Base-by-base conservation (phyloP, 2,329 filamentous ascomycete genomes). In the Coniella lustricola region DNA sequence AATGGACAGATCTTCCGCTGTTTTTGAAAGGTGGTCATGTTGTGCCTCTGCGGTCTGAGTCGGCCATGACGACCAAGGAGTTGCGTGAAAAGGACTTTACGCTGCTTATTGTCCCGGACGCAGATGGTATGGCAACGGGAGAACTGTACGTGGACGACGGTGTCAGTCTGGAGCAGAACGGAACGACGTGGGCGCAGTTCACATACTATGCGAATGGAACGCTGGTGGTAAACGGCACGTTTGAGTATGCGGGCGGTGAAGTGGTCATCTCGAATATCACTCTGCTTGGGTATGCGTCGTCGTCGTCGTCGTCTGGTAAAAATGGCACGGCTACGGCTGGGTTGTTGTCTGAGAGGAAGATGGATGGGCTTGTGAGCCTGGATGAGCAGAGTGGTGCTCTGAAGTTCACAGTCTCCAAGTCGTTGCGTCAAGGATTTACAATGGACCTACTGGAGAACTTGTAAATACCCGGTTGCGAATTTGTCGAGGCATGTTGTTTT, bases 81-180 rank as follows among this genome's bases (percentile, higher is more conserved):
- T 67, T 87, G 33, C 73, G 84, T 36, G 72, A 77, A 55, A 71
- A 85, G 56, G 72, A 81, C 55, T 91, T 91, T 67, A 75, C 83
- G 60, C 68, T 94, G 44, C 59, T 91, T 32, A 74, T 94, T 38
- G 83, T 87, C 0, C 74, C 85, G 0, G 79, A 75, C 5, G 59
- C 62, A 1, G 68, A 84, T 44, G 85, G 83, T 3, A 77, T 68
- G 7, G 88, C 88, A 0, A 63, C 60, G 1, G 88, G 88, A 0
- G 70, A 73, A 44, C 69, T 93, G 49, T 93, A 90, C 62, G 67
- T 93, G 4, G 88, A 93, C 56, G 87, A 94, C 52, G 88, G 88
- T 8, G 80, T 82, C 50, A 81, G 76, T 21, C 57, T 90, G 43
- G 67, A 77, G 50, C 85, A 86, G 63, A 53, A 66, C 3, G 62